These are phyloP conservation scores for Volvariella surrecta DNA, from an alignment of 1,284 basidiomycete genomes.

Conservation along the genomic window DNA sequence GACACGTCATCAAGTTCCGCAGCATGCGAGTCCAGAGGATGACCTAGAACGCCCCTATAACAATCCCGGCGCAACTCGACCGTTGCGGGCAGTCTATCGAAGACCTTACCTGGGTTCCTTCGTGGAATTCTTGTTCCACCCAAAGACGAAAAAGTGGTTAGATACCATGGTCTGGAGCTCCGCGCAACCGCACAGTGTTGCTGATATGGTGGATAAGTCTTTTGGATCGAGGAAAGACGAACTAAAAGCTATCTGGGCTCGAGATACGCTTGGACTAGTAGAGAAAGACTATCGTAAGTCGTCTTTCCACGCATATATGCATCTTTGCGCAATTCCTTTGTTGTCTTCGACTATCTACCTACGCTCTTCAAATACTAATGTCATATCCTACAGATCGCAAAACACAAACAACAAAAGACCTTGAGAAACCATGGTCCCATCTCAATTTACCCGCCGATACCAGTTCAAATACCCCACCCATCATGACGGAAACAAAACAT, in stretches of 20 bases:
- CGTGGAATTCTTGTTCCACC: slow-evolving; percentile 53
- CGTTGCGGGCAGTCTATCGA: slow-evolving; percentile 37
- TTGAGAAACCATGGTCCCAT: slow-evolving; percentile 62
- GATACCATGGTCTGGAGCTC: slow-evolving; percentile 87
- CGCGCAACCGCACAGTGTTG: slow-evolving; percentile 74
- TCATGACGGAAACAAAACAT: slow-evolving; percentile 25
- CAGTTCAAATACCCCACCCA: slow-evolving; percentile 6
- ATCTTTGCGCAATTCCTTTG: slow-evolving; percentile 7
- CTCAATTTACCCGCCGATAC: slow-evolving; percentile 4
- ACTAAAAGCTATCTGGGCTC: slow-evolving; percentile 67
- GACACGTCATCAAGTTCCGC: not conserved
- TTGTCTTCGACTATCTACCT: slow-evolving; percentile 4
- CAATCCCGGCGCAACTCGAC: slow-evolving; percentile 14
- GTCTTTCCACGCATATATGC: not conserved
- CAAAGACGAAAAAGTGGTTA: slow-evolving; percentile 48
- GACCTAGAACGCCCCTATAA: slow-evolving; percentile 12
- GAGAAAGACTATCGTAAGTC: slow-evolving; percentile 53
- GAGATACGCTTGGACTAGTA: slow-evolving; percentile 65
- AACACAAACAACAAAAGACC: slow-evolving; percentile 67
- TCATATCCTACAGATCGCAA: slow-evolving; percentile 41
- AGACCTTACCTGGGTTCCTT: slow-evolving; percentile 70
- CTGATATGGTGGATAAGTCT: slow-evolving; percentile 55
- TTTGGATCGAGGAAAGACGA: slow-evolving; percentile 37
- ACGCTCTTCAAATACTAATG: not conserved
- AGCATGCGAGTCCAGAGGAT: not conserved